Evolutionary conservation across 108 stramenopile species (phyloP).

Genomic region (Cyclotella kingstonii): DNA sequence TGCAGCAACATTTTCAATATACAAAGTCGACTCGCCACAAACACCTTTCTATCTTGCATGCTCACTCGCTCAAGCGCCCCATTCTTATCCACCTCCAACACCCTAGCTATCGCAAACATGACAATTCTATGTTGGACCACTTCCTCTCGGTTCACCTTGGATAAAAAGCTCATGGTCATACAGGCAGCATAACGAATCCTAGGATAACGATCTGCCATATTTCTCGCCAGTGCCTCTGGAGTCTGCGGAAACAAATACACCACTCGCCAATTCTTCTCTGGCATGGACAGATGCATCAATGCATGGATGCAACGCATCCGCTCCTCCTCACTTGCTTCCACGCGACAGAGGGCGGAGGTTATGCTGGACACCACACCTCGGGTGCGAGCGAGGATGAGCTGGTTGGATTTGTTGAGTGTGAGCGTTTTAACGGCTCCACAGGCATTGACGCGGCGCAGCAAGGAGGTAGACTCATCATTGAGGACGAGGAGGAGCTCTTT

Average conservation of each 20-base stretch:
- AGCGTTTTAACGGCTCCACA: constrained; percentile 44
- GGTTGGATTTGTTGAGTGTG: constrained; percentile 32
- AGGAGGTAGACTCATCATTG: constrained; percentile 25
- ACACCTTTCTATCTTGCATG: constrained; percentile 22
- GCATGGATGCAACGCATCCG: constrained; percentile 46
- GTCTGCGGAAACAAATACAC: constrained; percentile 38
- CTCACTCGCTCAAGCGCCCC: constrained; percentile 26
- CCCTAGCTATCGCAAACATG: constrained; percentile 36
- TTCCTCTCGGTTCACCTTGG: constrained; percentile 41
- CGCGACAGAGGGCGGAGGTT: constrained; percentile 33
- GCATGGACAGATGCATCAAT: constrained; percentile 42
- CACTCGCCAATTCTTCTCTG: constrained; percentile 42
- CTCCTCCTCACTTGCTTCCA: constrained; percentile 40
- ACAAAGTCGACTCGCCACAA: constrained; percentile 29
- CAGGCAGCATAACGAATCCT: constrained; percentile 44
- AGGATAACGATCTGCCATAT: constrained; percentile 46
- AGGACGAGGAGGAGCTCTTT: constrained; percentile 26
- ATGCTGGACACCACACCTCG: constrained; percentile 33
- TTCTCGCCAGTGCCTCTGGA: constrained; percentile 35
- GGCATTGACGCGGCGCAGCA: constrained; percentile 42
- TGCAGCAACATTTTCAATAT: constrained; percentile 41
- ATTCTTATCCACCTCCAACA: constrained; percentile 43
- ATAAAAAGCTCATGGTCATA: constrained; percentile 28
- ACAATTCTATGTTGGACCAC: constrained; percentile 27
- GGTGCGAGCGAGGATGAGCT: constrained; percentile 31